Evolutionary conservation across 148 eudicot species (phyloP).

Genomic region (Tetragonia tetragonoides): DNA sequence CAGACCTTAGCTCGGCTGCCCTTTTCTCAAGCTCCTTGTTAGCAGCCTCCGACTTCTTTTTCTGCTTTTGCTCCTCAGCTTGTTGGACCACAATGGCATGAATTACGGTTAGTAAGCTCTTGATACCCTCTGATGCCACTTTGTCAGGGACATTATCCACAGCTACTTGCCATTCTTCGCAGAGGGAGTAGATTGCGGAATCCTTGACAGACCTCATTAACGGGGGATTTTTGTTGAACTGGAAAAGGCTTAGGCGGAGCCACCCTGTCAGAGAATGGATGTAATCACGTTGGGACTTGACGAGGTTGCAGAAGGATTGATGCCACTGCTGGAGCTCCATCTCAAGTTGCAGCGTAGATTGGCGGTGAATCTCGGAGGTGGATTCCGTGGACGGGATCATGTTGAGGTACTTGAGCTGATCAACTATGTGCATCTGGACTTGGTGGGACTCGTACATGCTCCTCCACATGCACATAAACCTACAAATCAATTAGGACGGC

Average conservation of each 20-base stretch:
- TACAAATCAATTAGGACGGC: constrained; percentile 21
- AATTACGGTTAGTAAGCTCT: constrained; percentile 53
- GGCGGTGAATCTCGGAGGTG: constrained; percentile 83
- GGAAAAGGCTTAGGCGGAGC: constrained; percentile 95
- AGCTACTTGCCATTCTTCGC: constrained; percentile 85
- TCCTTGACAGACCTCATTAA: constrained; percentile 49
- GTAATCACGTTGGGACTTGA: constrained; percentile 73
- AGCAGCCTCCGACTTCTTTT: constrained; percentile 62
- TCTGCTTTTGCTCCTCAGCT: constrained; percentile 73
- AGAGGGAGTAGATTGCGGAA: constrained; percentile 76
- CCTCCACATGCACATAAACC: constrained; percentile 93
- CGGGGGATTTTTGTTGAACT: constrained; percentile 55
- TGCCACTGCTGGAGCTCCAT: constrained; percentile 93
- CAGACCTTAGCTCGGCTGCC: constrained; percentile 48
- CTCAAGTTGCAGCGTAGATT: constrained; percentile 86
- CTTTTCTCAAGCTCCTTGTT: constrained; percentile 78
- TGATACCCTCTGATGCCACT: constrained; percentile 87
- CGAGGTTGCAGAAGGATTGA: constrained; percentile 66
- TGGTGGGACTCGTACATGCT: constrained; percentile 92
- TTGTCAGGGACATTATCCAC: constrained; percentile 75
- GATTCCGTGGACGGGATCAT: constrained; percentile 62
- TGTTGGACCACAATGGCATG: constrained; percentile 80
- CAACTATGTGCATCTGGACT: constrained; percentile 88
- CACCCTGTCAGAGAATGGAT: constrained; percentile 78
- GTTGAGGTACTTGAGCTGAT: constrained; percentile 79